phyloP scores from a whole-genome alignment of 164 flowering plant species.

The Kingdonia uniflora region DNA sequence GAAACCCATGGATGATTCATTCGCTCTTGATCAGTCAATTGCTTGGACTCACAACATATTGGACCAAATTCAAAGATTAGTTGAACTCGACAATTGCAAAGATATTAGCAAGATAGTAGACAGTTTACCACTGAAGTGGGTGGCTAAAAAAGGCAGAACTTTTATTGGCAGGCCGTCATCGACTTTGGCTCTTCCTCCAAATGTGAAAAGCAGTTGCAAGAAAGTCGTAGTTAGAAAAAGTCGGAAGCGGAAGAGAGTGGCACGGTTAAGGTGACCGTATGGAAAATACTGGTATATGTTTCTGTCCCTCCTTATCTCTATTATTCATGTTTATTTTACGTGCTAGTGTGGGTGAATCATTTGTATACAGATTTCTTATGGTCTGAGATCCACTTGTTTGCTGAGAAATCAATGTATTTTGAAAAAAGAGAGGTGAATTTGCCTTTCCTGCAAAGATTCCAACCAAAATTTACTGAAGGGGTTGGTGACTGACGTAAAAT shows the following conservation, averaged over 20 bases:
- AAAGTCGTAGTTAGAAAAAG: conserved; percentile 22
- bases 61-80: conserved; percentile 62
- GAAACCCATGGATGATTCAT: conserved; percentile 73
- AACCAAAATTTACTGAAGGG: no score
- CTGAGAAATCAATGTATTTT: no score
- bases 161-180: conserved; percentile 39
- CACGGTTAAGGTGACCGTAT: conserved; percentile 25
- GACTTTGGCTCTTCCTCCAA: conserved; percentile 24
- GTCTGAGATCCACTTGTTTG: no score
- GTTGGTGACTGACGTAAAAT: no score
- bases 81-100: conserved; percentile 44
- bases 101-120: conserved; percentile 56
- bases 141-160: conserved; percentile 56
- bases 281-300: not conserved
- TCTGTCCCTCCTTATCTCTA: not conserved
- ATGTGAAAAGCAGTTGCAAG: conserved; percentile 18
- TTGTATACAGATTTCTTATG: no score
- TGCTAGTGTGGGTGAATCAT: no score
- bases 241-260: conserved; percentile 56
- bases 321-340: no score
- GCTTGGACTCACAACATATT: conserved; percentile 71
- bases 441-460: no score
- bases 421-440: no score
- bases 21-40: conserved; percentile 57
- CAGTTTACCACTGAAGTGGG: conserved; percentile 69